Percentiles rank a stretch among this genome's conserved stretches.
These are phyloP conservation scores for Globisporangium takayamanum DNA, from an alignment of 352 stramenopile genomes.

Conservation along the genomic window DNA sequence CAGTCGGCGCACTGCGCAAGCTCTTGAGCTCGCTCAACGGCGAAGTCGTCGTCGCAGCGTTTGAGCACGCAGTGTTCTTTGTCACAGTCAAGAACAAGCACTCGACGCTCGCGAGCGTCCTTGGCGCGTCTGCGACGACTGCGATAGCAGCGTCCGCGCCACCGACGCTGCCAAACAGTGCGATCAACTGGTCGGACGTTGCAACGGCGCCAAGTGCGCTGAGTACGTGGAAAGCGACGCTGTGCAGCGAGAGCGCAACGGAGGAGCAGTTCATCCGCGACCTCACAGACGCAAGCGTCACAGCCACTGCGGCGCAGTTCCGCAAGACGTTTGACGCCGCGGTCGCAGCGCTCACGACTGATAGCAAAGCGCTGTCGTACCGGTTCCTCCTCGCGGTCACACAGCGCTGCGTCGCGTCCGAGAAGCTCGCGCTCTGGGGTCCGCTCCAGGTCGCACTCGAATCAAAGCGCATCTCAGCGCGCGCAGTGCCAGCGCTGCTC, in stretches of 20 bases:
- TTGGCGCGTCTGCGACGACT: constrained; percentile 29
- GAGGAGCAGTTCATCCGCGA: constrained; percentile 57
- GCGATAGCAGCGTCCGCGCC: neutral
- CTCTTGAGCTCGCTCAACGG: constrained; percentile 46
- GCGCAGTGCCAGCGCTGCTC: constrained; percentile 52
- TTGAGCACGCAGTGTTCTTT: constrained; percentile 57
- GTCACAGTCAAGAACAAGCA: constrained; percentile 65
- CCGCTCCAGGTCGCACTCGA: constrained; percentile 44
- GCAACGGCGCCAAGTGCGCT: constrained; percentile 17
- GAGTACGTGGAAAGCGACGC: constrained; percentile 32
- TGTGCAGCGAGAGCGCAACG: constrained; percentile 38
- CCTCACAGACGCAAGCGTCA: constrained; percentile 33
- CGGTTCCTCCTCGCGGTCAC: constrained; percentile 54
- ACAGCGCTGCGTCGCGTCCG: constrained; percentile 48
- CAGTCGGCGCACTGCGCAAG: constrained; percentile 38
- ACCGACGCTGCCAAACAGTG: constrained; percentile 35
- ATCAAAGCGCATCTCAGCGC: constrained; percentile 55
- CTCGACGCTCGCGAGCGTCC: constrained; percentile 63
- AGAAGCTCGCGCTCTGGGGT: constrained; percentile 44
- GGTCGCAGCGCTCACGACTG: constrained; percentile 21
- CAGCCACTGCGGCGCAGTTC: constrained; percentile 34
- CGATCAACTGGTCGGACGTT: constrained; percentile 40
- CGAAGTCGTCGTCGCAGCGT: constrained; percentile 53
- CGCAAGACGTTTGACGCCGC: constrained; percentile 42
- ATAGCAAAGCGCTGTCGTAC: constrained; percentile 32